Base-by-base conservation (phyloP, 2,329 filamentous ascomycete species). In the Sclerotinia subarctica region DNA sequence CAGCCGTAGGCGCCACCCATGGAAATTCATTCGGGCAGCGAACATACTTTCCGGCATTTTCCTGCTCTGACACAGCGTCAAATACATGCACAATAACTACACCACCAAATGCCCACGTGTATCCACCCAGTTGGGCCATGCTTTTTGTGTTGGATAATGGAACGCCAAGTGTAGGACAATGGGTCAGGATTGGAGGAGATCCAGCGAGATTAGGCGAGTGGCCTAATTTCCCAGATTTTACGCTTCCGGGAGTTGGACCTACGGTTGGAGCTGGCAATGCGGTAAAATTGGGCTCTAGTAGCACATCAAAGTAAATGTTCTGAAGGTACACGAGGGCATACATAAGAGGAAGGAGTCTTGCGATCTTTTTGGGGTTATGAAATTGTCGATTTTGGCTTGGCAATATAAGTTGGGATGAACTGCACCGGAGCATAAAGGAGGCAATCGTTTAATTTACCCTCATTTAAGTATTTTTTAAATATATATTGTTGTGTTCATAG, bases 141-240 rank as follows among this genome's bases (percentile, higher is more conserved):
- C 80, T 89, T 77, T 90, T 85, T 73, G 82, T 89, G 0, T 81
- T 90, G 3, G 87, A 90, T 66, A 83, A 83, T 8, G 83, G 83
- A 0, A 84, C 86, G n/a, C 88, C 88, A 0, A 86, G 84, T 11
- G 80, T 85, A 21, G 85, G 86, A 80, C 81, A 82, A n/a, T 86
- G 86, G 78, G 84, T 90, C 29, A 81, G 88, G 26, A 87, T 91
- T 64, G 88, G 88, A 24, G 87, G 86, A 24, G 88, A 90, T 76
- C 88, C 86, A 1, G 87, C 80, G 2, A 68, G 69, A 10, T 68
- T 90, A 29, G 88, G 88, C 3, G 84, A 89, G 71, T 90, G 88
- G 88, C 88, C 88, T 0, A 69, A 82, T 51, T 79, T 79, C 3
- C 49, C 75, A 0, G 79, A 76, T 53, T 84, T 84, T 68, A 67